Evolutionary conservation across 306 rosid genomes (phyloP).

Genomic region (Trifolium repens): DNA sequence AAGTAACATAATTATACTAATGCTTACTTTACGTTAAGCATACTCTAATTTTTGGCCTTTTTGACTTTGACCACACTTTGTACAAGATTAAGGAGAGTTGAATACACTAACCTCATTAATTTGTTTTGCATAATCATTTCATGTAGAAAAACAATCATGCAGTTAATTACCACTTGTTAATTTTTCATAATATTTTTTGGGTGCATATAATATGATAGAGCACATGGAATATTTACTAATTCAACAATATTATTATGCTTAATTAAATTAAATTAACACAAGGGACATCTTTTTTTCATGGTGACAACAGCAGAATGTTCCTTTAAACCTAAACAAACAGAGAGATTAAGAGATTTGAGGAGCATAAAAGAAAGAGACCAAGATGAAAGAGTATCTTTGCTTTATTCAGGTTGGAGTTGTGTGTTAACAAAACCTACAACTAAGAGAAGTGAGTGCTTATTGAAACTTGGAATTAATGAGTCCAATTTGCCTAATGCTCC

Average conservation of each 20-base stretch:
- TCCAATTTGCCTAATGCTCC: slow-evolving; percentile 72
- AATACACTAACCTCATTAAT: neutral
- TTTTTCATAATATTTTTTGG: neutral
- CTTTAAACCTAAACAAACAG: slow-evolving; percentile 45
- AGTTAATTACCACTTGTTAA: neutral
- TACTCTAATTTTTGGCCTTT: slow-evolving; percentile 37
- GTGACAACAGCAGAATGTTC: slow-evolving; percentile 48
- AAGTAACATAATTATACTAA: slow-evolving; percentile 50
- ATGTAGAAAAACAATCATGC: neutral
- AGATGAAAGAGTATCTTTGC: slow-evolving; percentile 52
- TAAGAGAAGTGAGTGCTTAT: slow-evolving; percentile 34
- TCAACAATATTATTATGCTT: slow-evolving; percentile 23
- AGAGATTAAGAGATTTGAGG: slow-evolving; percentile 40
- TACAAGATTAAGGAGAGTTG: neutral
- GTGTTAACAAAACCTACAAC: slow-evolving; percentile 45
- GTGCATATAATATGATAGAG: neutral
- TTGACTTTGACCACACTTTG: slow-evolving; percentile 46
- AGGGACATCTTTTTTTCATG: slow-evolving; percentile 17
- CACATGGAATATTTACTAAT: slow-evolving; percentile 3
- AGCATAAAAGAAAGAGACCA: slow-evolving; percentile 38
- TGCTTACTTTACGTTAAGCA: slow-evolving; percentile 53
- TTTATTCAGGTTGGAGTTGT: slow-evolving; percentile 82
- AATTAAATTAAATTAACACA: slow-evolving; percentile 4
- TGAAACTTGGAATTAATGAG: slow-evolving; percentile 53
- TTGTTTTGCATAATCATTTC: slow-evolving; percentile 20